Evolutionary conservation across 257 asterid genomes (phyloP), one percentile per base, ranked within the genome.

Genomic region (Plantago major): DNA sequence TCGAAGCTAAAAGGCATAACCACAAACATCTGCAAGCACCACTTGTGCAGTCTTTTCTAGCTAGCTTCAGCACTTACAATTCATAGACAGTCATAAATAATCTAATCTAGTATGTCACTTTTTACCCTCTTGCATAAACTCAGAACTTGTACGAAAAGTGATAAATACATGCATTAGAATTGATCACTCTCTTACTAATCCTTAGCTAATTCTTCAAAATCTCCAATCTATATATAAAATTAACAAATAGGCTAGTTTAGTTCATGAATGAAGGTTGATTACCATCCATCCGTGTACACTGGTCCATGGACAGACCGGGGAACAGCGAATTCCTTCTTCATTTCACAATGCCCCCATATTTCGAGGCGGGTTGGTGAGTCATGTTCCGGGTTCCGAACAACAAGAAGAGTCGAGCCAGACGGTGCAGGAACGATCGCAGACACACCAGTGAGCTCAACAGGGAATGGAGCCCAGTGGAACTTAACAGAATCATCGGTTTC

Each of bases 281-380:
- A 84, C 92, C 88, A 84, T 73, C 86, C 86, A 73, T 84, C 92
- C 3, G 74, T 46, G 55, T 84, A 84, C 19, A 84, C 81, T 1
- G 84, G 50, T 46, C 92, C 88, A 75, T 84, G 92, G 63, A 69
- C 54, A 52, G 84, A 75, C 6, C 57, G 47, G 6, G 82, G 78
- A 67, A 84, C 42, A 46, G 65, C 74, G 48, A 79, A 74, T 55
- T 81, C 88, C 73, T 81, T 75, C 67, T 79, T 77, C 17, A 84
- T 74, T 57, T 19, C 73, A 71, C 75, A 72, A 43, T 76, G 71
- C 65, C 75, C 79, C 88, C 88, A 84, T 57, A 84, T 73, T 76
- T 84, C 88, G 60, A 84, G 71, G 45, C 66, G 83, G 7, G 82
- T 81, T 0, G 75, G 73, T 59, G 78, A 77, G 65, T 69, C 80